These are phyloP conservation scores for Purpureocillium lavendulum DNA, from an alignment of 2,329 filamentous ascomycete species.

Conservation along the genomic window DNA sequence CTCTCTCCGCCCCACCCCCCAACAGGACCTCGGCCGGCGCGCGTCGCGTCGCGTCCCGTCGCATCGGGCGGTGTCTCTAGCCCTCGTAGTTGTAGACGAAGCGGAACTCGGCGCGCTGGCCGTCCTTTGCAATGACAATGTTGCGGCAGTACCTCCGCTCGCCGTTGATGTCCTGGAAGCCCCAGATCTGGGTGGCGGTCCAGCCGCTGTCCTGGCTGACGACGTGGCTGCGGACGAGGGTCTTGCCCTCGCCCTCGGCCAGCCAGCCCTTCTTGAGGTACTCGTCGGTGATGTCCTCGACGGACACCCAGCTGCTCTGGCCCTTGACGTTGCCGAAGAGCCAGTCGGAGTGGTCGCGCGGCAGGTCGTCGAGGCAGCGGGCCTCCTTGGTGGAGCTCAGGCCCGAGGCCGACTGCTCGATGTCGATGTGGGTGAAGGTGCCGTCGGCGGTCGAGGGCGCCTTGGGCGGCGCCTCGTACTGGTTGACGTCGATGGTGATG, in stretches of 20 bases:
- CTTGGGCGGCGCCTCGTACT: constrained; percentile 38
- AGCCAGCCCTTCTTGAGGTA: constrained; percentile 52
- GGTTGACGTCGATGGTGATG: constrained; percentile 55
- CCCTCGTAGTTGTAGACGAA: constrained; percentile 46
- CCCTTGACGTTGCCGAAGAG: constrained; percentile 69
- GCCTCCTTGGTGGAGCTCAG: constrained; percentile 55
- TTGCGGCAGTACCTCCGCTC: constrained; percentile 45
- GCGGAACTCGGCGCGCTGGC: constrained; percentile 38
- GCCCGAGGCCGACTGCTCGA: constrained; percentile 65
- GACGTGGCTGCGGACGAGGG: constrained; percentile 58
- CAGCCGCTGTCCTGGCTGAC: constrained; percentile 43
- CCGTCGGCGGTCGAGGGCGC: constrained; percentile 30
- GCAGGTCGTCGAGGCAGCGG: constrained; percentile 41
- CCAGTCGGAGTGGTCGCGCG: constrained; percentile 64
- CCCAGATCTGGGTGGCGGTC: constrained; percentile 52
- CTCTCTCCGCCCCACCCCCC: too few relatives aligned
- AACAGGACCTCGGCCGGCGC: too few relatives aligned
- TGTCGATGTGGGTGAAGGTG: constrained; percentile 53
- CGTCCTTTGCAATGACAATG: constrained; percentile 42
- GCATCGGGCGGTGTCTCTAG: too few relatives aligned
- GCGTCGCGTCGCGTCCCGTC: too few relatives aligned
- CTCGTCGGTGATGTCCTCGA: constrained; percentile 43
- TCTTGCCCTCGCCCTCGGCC: constrained; percentile 48
- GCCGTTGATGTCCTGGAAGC: constrained; percentile 46
- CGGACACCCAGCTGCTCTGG: constrained; percentile 40